Percentiles rank a stretch among this genome's conserved stretches.
Evolutionary conservation across 2,329 filamentous ascomycete species (phyloP).

Genomic region (Monosporascus sp.): DNA sequence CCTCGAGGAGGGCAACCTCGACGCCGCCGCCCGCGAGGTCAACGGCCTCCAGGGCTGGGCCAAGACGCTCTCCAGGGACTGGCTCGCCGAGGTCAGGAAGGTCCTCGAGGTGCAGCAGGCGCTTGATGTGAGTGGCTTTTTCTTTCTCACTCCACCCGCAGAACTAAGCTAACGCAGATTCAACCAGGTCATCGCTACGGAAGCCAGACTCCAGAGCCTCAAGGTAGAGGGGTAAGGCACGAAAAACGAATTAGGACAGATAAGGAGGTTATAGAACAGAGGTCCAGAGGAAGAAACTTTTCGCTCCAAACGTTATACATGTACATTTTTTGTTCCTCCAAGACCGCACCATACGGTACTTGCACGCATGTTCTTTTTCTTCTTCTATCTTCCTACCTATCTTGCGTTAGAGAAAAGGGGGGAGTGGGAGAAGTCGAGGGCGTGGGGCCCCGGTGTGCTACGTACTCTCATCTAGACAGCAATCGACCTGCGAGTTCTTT

Average conservation of each 20-base stretch:
- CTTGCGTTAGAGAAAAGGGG: not conserved
- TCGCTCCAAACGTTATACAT: not conserved
- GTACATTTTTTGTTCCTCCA: not conserved
- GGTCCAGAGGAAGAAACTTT: not conserved
- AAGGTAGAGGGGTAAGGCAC: slow-evolving; percentile 9
- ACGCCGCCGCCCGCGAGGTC: slow-evolving; percentile 90
- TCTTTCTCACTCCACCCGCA: not conserved
- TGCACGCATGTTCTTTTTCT: too few species aligned
- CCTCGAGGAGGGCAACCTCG: slow-evolving; percentile 88
- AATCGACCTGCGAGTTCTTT: too few species aligned
- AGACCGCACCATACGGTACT: too few species aligned
- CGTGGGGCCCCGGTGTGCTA: too few species aligned
- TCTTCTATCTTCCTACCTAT: not conserved
- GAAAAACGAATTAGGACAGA: too few species aligned
- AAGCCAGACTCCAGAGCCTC: slow-evolving; percentile 24
- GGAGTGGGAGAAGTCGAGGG: too few species aligned
- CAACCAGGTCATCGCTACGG: slow-evolving; percentile 23
- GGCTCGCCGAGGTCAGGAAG: slow-evolving; percentile 85
- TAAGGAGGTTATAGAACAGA: too few species aligned
- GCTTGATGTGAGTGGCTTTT: slow-evolving; percentile 62
- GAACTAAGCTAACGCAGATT: slow-evolving; percentile 5
- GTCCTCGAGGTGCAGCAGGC: slow-evolving; percentile 95
- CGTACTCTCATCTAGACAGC: too few species aligned
- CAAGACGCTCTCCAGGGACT: slow-evolving; percentile 89
- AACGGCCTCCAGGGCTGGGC: slow-evolving; percentile 91